Conservation (phyloP, 2,329 filamentous ascomycete species). For the Falciphora oryzae region DNA sequence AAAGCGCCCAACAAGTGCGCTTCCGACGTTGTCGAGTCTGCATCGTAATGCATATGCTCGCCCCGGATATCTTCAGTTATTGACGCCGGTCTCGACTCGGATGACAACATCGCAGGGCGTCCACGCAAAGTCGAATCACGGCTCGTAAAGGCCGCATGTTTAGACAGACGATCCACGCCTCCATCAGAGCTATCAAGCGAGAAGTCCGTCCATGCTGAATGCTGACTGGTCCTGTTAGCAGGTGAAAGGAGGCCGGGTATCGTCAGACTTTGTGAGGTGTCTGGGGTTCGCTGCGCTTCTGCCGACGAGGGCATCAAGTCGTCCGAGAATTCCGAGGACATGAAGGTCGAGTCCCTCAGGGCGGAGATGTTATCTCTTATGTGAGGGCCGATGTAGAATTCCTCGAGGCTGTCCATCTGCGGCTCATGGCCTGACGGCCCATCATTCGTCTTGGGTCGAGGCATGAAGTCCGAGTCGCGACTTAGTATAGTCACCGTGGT, state of each 20-base stretch:
- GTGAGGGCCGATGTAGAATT: constrained; percentile 26
- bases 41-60: constrained; percentile 15
- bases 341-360: constrained; percentile 27
- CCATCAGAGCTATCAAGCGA: constrained; percentile 48
- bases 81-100: constrained; percentile 24
- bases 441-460: constrained; percentile 9
- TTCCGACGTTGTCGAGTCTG: constrained; percentile 2
- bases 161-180: constrained; percentile 20
- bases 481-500: constrained; percentile 46
- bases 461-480: constrained; percentile 34
- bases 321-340: constrained; percentile 25
- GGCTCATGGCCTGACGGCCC: constrained; percentile 11
- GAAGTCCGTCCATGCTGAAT: constrained; percentile 56
- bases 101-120: constrained; percentile 15
- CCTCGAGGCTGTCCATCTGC: constrained; percentile 23
- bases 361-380: constrained; percentile 27
- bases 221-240: constrained; percentile 45
- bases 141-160: constrained; percentile 11
- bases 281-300: constrained; percentile 26
- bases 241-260: constrained; percentile 39
- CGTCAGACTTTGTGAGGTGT: constrained; percentile 38
- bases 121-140: constrained; percentile 7
- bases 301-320: constrained; percentile 20
- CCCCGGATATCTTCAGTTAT: constrained; percentile 18
- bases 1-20: not conserved